Evolutionary conservation across 257 asterid genomes (phyloP), one percentile per base, ranked within the genome.

Genomic region (Solanum sitiens): DNA sequence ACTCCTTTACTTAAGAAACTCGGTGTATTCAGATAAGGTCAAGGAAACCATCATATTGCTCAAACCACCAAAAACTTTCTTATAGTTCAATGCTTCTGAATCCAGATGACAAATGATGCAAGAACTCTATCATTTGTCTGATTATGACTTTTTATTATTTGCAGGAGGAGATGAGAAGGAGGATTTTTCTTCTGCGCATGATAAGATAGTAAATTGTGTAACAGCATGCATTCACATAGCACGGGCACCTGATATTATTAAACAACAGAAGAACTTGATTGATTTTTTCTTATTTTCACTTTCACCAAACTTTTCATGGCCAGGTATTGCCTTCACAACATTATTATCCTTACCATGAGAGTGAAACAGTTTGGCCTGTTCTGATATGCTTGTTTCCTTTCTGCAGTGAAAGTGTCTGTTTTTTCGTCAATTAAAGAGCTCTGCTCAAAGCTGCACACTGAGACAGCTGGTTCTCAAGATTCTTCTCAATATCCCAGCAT

Each of bases 151-250:
- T 73, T 86, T 87, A 90, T 87, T 70, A 86, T 83, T 88, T 91
- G 90, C 95, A 90, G 95, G 92, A 90, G 95, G 93, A 84, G 96
- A 91, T 59, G 98, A 93, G 76, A 89, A 86, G 42, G 95, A 94
- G 44, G 89, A 91, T 90, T 92, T 92, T 42, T 95, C 93, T 16
- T 92, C 95, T 87, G 90, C 90, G 77, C 95, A 91, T 44, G 98
- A 93, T 73, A 95, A 93, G 87, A 76, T 95, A 89, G 83, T 95
- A 84, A 94, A 91, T 56, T 97, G 98, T 76, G 67, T 95, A 56
- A 92, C 98, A 65, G 94, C 98, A 33, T 91, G 94, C 92, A 90
- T 95, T 87, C 93, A 92, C 37, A 97, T 97, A 88, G 99, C 98
- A 37, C 53, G 76, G 85, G 79, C 93, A 59, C 85, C 84, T n/a